Conservation (phyloP, 805 yeast genomes). For the Barnettozyma pratensis region DNA sequence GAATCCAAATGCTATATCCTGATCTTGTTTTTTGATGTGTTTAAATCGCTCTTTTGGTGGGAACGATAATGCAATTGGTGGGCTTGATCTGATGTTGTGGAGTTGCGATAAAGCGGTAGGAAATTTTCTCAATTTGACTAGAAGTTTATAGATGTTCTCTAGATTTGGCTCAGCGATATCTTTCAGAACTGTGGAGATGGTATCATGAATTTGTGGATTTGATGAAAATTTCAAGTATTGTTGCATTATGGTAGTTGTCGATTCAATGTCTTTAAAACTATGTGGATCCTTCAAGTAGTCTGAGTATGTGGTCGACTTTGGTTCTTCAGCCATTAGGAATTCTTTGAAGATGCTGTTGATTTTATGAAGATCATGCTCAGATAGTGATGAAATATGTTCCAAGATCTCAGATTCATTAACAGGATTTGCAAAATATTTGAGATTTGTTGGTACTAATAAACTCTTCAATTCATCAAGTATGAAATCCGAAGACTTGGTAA, state of each 20-base stretch:
- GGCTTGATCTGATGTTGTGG: background rate
- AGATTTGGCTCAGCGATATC: background rate
- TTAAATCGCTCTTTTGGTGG: background rate
- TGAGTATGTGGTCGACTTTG: background rate
- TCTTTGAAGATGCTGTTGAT: background rate
- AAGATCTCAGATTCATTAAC: constrained; percentile 5
- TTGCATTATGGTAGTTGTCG: background rate
- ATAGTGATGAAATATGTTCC: background rate
- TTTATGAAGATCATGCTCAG: background rate
- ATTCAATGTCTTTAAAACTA: background rate
- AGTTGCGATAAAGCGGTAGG: background rate
- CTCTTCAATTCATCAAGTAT: background rate
- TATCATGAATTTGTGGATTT: background rate
- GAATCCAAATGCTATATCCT: constrained; percentile 5
- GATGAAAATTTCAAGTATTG: constrained; percentile 4
- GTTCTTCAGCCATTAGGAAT: background rate
- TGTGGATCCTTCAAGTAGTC: background rate
- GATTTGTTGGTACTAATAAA: constrained; percentile 3
- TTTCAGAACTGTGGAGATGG: background rate
- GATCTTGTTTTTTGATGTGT: constrained; percentile 3
- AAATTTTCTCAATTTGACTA: background rate
- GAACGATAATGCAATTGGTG: background rate
- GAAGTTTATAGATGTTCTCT: background rate
- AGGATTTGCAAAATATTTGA: constrained; percentile 6
- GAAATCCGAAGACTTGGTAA: background rate